These are phyloP conservation scores for Diutina ranongensis DNA, from an alignment of 1,139 yeast genomes.

Conservation along the genomic window DNA sequence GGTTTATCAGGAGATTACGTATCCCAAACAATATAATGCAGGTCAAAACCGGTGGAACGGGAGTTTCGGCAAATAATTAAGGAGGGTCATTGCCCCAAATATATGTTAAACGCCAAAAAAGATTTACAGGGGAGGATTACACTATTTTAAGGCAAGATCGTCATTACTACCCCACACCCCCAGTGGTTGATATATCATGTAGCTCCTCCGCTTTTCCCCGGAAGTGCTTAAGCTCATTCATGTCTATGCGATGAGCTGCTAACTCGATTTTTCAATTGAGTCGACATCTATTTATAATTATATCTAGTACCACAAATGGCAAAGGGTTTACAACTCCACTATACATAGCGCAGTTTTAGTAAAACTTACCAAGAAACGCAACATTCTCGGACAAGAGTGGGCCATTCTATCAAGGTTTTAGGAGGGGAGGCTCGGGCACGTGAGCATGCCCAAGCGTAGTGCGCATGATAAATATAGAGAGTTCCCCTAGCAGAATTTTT, in stretches of 20 bases:
- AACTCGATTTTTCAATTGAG: too few species aligned
- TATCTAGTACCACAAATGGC: too few species aligned
- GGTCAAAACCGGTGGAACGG: too few species aligned
- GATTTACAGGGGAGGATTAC: too few species aligned
- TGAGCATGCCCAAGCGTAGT: not conserved
- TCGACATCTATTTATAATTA: too few species aligned
- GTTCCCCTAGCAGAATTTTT: not conserved
- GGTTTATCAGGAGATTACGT: too few species aligned
- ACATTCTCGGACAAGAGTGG: not conserved
- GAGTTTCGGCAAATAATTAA: too few species aligned
- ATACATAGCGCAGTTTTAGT: not conserved
- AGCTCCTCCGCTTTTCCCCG: not conserved
- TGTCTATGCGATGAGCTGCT: too few species aligned
- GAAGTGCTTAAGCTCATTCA: not conserved
- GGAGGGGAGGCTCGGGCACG: not conserved
- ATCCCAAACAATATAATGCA: too few species aligned
- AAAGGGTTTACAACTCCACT: not conserved
- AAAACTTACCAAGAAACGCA: not conserved
- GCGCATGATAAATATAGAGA: not conserved
- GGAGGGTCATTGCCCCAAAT: too few species aligned
- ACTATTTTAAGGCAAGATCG: too few species aligned
- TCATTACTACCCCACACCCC: not conserved
- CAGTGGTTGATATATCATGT: not conserved
- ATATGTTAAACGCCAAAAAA: too few species aligned
- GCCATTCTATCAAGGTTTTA: not conserved